phyloP scores from a whole-genome alignment of 1,284 basidiomycete species.

The Irpex rosettiformis region DNA sequence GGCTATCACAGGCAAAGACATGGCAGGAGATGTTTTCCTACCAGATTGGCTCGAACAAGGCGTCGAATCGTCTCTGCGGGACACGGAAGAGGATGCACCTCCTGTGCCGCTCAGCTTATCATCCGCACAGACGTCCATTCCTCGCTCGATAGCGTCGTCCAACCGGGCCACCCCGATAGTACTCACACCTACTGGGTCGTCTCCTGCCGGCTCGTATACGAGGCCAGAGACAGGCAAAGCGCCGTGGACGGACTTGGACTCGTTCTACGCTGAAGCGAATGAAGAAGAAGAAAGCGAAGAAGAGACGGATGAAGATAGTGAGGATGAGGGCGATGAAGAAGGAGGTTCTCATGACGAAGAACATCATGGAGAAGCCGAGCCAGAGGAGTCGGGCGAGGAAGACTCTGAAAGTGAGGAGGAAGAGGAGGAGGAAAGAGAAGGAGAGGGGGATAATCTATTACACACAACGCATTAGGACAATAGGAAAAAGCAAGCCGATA shows the following conservation, averaged over 20 bases:
- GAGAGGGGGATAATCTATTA: background rate
- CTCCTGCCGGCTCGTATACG: slow-evolving; percentile 36
- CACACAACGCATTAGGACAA: slow-evolving; percentile 1
- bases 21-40: slow-evolving; percentile 33
- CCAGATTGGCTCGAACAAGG: slow-evolving; percentile 39
- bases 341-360: slow-evolving; percentile 26
- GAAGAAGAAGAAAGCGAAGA: slow-evolving; percentile 29
- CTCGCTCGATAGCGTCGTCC: slow-evolving; percentile 22
- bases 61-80: slow-evolving; percentile 31
- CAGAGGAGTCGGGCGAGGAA: slow-evolving; percentile 27
- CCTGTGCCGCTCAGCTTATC: slow-evolving; percentile 22
- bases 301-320: slow-evolving; percentile 26
- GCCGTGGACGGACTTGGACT: slow-evolving; percentile 59
- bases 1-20: slow-evolving; percentile 50
- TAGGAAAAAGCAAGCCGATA: slow-evolving; percentile 13
- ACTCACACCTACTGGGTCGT: slow-evolving; percentile 48
- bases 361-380: slow-evolving; percentile 22
- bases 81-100: slow-evolving; percentile 53
- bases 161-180: slow-evolving; percentile 38
- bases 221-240: slow-evolving; percentile 38
- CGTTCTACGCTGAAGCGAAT: slow-evolving; percentile 53
- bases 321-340: slow-evolving; percentile 33
- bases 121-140: slow-evolving; percentile 17
- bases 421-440: slow-evolving; percentile 12
- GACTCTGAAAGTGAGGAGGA: slow-evolving; percentile 22